These are phyloP conservation scores for Neotropicomus parvogracilis DNA, from an alignment of 1,284 basidiomycete genomes.

Conservation along the genomic window DNA sequence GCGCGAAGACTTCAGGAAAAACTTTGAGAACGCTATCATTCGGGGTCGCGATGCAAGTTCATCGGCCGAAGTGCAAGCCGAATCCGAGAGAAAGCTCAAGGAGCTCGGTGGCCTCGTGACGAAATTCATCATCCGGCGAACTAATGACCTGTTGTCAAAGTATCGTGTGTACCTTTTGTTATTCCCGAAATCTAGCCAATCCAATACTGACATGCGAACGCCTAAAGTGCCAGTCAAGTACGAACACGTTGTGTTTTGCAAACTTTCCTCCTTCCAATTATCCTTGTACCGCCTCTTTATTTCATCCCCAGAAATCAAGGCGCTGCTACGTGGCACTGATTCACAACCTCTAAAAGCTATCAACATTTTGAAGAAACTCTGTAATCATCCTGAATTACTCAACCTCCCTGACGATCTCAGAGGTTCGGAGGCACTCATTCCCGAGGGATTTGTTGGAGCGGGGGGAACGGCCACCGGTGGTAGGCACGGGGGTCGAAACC, in stretches of 20 bases:
- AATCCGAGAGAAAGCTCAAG: slow-evolving; percentile 89
- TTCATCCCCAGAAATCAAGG: slow-evolving; percentile 91
- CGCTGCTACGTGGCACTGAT: slow-evolving; percentile 82
- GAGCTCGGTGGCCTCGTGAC: slow-evolving; percentile 89
- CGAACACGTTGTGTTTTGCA: slow-evolving; percentile 98
- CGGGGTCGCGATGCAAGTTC: slow-evolving; percentile 92
- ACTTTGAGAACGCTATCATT: slow-evolving; percentile 93
- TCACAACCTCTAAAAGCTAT: slow-evolving; percentile 98
- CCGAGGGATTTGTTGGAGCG: slow-evolving; percentile 73
- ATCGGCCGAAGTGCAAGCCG: slow-evolving; percentile 75
- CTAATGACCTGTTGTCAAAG: slow-evolving; percentile 96
- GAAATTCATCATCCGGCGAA: slow-evolving; percentile 96
- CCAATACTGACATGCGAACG: slow-evolving; percentile 11
- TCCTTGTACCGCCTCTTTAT: slow-evolving; percentile 92
- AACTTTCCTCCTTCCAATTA: slow-evolving; percentile 85
- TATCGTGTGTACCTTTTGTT: slow-evolving; percentile 64
- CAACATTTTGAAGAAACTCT: slow-evolving; percentile 94
- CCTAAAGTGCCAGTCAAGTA: slow-evolving; percentile 93
- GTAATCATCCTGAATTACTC: slow-evolving; percentile 95
- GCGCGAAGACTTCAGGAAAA: slow-evolving; percentile 92
- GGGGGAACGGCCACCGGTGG: slow-evolving; percentile 24
- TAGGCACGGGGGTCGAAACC: slow-evolving; percentile 45
- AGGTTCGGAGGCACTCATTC: slow-evolving; percentile 82
- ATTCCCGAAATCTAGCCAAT: not conserved
- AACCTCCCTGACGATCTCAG: slow-evolving; percentile 84